Evolutionary conservation across 129 eudicot species (phyloP).

Genomic region (Arctium lappa): DNA sequence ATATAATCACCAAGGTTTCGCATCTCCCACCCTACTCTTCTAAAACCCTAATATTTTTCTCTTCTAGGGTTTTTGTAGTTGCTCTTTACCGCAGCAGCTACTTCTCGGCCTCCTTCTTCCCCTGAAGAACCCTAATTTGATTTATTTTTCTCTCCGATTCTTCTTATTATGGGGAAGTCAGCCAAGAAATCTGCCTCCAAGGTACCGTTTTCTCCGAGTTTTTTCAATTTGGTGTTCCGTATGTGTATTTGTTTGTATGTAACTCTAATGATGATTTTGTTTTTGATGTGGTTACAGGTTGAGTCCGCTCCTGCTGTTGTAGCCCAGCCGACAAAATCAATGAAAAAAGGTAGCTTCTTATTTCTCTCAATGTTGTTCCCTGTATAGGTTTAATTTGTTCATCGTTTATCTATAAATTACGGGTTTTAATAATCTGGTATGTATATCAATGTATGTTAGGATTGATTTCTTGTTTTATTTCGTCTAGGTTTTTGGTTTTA

Average conservation of each 20-base stretch:
- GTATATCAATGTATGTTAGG: not conserved
- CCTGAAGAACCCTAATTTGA: slow-evolving; percentile 29
- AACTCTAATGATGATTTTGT: not conserved
- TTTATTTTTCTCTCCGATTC: not conserved
- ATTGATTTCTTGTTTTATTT: not conserved
- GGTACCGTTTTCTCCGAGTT: slow-evolving; percentile 17
- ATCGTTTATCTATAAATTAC: no score
- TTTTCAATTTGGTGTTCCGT: not conserved
- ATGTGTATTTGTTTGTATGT: not conserved
- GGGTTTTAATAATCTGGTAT: not conserved
- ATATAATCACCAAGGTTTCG: slow-evolving; percentile 11
- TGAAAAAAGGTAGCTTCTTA: slow-evolving; percentile 19
- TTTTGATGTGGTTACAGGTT: slow-evolving; percentile 8
- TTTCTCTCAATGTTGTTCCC: not conserved
- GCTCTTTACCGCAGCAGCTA: slow-evolving; percentile 17
- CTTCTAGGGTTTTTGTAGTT: slow-evolving; percentile 22
- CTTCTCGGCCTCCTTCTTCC: not conserved
- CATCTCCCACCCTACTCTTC: slow-evolving; percentile 4
- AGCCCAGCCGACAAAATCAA: slow-evolving; percentile 4
- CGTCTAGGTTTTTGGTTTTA: not conserved
- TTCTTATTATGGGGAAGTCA: slow-evolving; percentile 46
- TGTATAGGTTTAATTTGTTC: not conserved
- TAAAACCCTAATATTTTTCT: slow-evolving; percentile 23
- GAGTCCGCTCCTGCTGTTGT: slow-evolving; percentile 12
- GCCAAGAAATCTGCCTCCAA: slow-evolving; percentile 58